Percentiles rank a stretch among this genome's conserved stretches.
Conservation (phyloP, 2,329 filamentous ascomycete genomes). For the Aureobasidium vineae region DNA sequence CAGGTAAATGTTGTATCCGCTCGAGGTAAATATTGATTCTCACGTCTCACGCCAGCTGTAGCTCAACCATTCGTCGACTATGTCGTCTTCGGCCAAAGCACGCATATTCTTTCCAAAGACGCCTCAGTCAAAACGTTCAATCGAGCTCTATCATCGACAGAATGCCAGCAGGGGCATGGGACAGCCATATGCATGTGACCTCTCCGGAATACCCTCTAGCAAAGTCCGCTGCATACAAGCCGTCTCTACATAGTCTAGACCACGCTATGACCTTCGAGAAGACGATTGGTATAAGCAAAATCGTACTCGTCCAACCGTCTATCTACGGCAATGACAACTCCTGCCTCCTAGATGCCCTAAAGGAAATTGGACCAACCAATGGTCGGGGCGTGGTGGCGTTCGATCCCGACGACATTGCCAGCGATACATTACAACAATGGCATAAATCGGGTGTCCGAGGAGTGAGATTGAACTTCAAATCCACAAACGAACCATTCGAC, state of each 20-base stretch:
- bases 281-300: slow-evolving; percentile 33
- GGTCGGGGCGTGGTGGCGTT: slow-evolving; percentile 37
- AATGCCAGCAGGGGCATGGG: slow-evolving; percentile 54
- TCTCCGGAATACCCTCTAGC: slow-evolving; percentile 55
- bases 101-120: neutral
- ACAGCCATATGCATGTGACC: slow-evolving; percentile 64
- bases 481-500: slow-evolving; percentile 41
- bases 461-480: slow-evolving; percentile 38
- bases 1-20: neutral
- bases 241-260: slow-evolving; percentile 50
- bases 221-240: slow-evolving; percentile 52
- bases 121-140: neutral
- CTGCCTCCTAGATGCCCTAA: slow-evolving; percentile 37
- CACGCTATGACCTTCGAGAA: slow-evolving; percentile 46
- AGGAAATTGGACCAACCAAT: slow-evolving; percentile 29
- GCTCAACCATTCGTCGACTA: neutral
- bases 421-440: slow-evolving; percentile 33
- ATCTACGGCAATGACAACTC: slow-evolving; percentile 38
- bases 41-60: neutral
- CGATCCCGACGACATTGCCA: slow-evolving; percentile 32
- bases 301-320: slow-evolving; percentile 36
- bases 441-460: slow-evolving; percentile 37
- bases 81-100: neutral
- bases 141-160: slow-evolving; percentile 29
- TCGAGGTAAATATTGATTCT: neutral